phyloP scores from a whole-genome alignment of 2,329 filamentous ascomycete genomes.

The Cladosporium velox region DNA sequence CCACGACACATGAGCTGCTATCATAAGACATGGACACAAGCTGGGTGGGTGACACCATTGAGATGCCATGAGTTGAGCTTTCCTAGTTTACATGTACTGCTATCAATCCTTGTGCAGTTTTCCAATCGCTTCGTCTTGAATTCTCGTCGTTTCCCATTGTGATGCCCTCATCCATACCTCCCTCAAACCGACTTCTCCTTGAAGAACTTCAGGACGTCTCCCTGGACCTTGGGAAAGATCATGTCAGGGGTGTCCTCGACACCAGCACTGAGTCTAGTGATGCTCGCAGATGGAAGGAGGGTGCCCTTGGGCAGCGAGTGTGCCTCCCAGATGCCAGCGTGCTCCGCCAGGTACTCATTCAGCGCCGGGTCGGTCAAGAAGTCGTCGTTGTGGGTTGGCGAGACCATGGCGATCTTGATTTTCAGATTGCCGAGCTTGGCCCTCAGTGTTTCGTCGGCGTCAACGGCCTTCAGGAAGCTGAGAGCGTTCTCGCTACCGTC shows the following conservation, averaged over 20 bases:
- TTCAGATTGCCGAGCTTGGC: conserved; percentile 19
- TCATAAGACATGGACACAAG: background rate
- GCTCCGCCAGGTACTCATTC: background rate
- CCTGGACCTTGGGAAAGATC: conserved; percentile 26
- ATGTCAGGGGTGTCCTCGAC: conserved; percentile 24
- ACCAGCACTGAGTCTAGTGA: conserved; percentile 25
- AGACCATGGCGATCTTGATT: conserved; percentile 26
- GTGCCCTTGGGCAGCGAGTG: background rate
- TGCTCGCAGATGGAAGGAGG: conserved; percentile 10
- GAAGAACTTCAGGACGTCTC: conserved; percentile 23
- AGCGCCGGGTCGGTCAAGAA: background rate
- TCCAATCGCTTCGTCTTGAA: background rate
- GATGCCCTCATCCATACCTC: background rate
- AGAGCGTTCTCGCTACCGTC: conserved; percentile 58
- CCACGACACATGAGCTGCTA: background rate
- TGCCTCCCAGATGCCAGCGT: conserved; percentile 5
- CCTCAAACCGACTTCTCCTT: background rate
- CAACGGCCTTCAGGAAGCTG: conserved; percentile 25
- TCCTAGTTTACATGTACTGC: background rate
- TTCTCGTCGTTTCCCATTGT: background rate
- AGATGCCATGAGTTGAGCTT: background rate
- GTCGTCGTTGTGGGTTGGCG: conserved; percentile 25
- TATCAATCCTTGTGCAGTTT: background rate
- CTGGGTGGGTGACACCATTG: background rate
- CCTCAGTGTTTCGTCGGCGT: conserved; percentile 5